Evolutionary conservation across 495 filamentous ascomycete genomes (phyloP), one percentile per base, ranked within the genome.

Genomic region (Haplographium delicatum): DNA sequence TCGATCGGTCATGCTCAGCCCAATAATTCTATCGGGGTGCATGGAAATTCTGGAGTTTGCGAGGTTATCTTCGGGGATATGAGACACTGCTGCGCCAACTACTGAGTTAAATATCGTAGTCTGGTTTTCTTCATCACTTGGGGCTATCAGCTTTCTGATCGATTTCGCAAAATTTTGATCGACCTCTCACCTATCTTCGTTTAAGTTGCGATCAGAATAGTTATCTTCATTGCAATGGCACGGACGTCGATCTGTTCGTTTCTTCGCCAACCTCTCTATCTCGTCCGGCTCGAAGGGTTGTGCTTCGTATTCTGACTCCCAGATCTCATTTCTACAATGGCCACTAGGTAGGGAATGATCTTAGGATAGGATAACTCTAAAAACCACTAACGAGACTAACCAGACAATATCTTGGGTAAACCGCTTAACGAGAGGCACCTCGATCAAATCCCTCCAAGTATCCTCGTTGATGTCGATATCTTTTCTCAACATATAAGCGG

Each of bases 1-100:
- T 35, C 27, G 25, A 33, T 31, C 27, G 9, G 8, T 47, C 44
- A 31, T 47, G 27, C 44, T 47, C 24, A 47, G 34, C 34, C 44
- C 44, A 47, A 47, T 20, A 20, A 47, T 28, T 47, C 44, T 47
- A 47, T 47, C 44, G 44, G 44, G 26, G 18, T 47, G 31, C 44
- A 47, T 47, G 4, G 44, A 20, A 47, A 47, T 20, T 33, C 44
- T 20, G 25, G 28, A 35, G 44, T 23, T 33, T 18, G 18, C 28
- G 18, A 47, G 44, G 28, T 33, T 18, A 23, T 47, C 44, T 47
- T 47, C 11, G 34, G 44, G 44, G 44, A 33, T 28, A 47, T 47
- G 44, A 47, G 44, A 47, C 15, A 47, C 44, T 47, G 13, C 24
- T 34, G 4, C 13, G 25, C 44, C n/a, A 7, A 33, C 6, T 34